Conservation (phyloP, 2,329 filamentous ascomycete genomes). For the Cyclaneusma minus region DNA sequence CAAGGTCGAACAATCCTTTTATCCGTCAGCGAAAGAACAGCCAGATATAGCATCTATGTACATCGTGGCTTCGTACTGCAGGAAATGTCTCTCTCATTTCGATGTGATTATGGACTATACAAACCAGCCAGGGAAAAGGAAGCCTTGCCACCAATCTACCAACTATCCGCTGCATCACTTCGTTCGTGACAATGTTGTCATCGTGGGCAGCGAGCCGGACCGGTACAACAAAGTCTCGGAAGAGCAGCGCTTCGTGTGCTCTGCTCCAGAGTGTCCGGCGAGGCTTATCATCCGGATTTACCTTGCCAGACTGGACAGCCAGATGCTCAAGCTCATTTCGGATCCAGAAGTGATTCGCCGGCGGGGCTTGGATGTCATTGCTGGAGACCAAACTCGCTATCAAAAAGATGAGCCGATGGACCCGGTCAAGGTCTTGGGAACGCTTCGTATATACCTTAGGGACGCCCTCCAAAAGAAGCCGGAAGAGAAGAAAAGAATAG, state of each 20-base stretch:
- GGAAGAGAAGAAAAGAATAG: conserved; percentile 36
- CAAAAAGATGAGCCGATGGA: conserved; percentile 31
- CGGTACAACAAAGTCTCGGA: conserved; percentile 19
- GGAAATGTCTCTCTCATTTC: conserved; percentile 45
- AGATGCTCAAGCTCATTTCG: conserved; percentile 33
- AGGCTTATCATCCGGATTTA: conserved; percentile 34
- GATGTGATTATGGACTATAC: conserved; percentile 38
- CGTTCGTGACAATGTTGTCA: conserved; percentile 12
- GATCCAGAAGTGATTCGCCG: conserved; percentile 33
- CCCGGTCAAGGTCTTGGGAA: conserved; percentile 36
- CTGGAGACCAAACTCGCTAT: conserved; percentile 33
- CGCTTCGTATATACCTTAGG: conserved; percentile 40
- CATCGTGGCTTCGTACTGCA: conserved; percentile 44
- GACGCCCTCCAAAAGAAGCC: conserved; percentile 34
- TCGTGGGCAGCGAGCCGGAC: conserved; percentile 6
- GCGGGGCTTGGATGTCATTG: conserved; percentile 35
- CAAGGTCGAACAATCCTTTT: conserved; percentile 37
- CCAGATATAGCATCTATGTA: conserved; percentile 25
- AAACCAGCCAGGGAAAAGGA: conserved; percentile 18
- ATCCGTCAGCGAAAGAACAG: conserved; percentile 21
- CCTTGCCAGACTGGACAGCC: conserved; percentile 31
- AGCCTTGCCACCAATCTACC: conserved; percentile 20
- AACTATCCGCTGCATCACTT: conserved; percentile 48
- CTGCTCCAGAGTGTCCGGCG: conserved; percentile 37
- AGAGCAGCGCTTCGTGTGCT: conserved; percentile 39